phyloP scores from a whole-genome alignment of 1,284 basidiomycete species.

The Sporisorium graminicola region DNA sequence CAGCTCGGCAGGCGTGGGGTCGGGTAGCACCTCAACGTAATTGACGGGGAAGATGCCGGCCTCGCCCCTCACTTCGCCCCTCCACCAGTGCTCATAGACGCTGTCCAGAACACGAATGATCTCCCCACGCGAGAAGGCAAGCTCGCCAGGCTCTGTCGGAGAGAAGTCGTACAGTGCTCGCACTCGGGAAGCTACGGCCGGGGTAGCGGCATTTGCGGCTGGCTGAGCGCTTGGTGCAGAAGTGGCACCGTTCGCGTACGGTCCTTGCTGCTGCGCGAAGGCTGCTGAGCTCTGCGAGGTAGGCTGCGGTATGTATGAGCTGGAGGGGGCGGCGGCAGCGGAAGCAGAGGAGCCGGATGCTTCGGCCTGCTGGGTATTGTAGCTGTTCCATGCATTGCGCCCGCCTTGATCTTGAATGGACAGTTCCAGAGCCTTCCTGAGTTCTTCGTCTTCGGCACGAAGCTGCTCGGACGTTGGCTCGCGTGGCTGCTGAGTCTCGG shows the following conservation, averaged over 20 bases:
- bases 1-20: conserved; percentile 83
- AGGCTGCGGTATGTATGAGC: conserved; percentile 19
- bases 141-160: conserved; percentile 88
- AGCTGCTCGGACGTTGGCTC: conserved; percentile 58
- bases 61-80: conserved; percentile 89
- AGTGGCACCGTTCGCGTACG: conserved; percentile 30
- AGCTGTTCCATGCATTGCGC: conserved; percentile 25
- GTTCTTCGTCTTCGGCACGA: conserved; percentile 67
- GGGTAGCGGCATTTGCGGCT: conserved; percentile 3
- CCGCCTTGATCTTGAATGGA: conserved; percentile 66
- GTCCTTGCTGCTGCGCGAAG: conserved; percentile 71
- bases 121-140: conserved; percentile 92
- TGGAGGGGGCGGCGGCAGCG: conserved; percentile 26
- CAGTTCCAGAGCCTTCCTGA: conserved; percentile 64
- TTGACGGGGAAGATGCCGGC: conserved; percentile 99
- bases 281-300: conserved; percentile 28
- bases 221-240: conserved; percentile 4
- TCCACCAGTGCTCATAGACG: conserved; percentile 98
- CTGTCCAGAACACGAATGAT: conserved; percentile 95
- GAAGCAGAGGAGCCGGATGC: conserved; percentile 35
- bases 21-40: conserved; percentile 92
- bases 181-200: conserved; percentile 73
- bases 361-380: conserved; percentile 30
- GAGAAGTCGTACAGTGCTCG: conserved; percentile 91
- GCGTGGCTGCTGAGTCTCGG: conserved; percentile 10